Base-by-base conservation (phyloP, 2,329 filamentous ascomycete species). In the Plenodomus lindquistii region DNA sequence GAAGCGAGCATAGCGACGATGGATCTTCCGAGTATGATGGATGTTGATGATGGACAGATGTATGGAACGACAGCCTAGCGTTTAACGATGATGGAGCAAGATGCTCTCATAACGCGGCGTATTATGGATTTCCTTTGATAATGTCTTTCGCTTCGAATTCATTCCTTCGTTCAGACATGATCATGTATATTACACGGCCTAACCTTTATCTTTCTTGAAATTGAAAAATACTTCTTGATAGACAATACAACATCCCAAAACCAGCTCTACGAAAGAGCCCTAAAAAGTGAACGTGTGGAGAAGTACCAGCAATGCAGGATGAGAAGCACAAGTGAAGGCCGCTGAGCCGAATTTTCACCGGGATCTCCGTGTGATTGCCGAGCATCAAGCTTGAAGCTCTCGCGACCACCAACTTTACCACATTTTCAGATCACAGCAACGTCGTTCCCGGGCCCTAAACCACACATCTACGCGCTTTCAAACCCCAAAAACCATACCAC, bases 1-100 rank as follows among this genome's bases (percentile, higher is more conserved):
- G 40, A 42, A 17, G 13, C 19, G 40, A 21, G 40, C 40, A 42
- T 22, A 42, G 27, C 40, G 40, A 42, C 40, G 24, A 17, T 21
- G 19, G 40, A 18, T 27, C 3, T 27, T 16, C 35, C 7, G 18
- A 5, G 35, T 20, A 37, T 20, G 35, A 15, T 7, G 35, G 9
- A 18, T 16, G 15, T 18, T 11, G 18, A 8, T 18, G 35, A 37
- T 20, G 9, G 18, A 31, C 27, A 10, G 27, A 27, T 11, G 21
- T 35, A 27, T 35, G 34, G 35, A 20, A 35, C 17, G 40, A 15
- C 27, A 19, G 27, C 18, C n/a, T 17, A 5, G 34, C 18, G 40
- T 29, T 34, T 42, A 35, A 42, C 40, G 31, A 37, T 22, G 41
- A 22, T 15, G 41, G 31, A 18, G 27, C 24, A 24, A 36, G 17